Conservation (phyloP, 352 stramenopile genomes). For the Phytophthora fragariaefolia region DNA sequence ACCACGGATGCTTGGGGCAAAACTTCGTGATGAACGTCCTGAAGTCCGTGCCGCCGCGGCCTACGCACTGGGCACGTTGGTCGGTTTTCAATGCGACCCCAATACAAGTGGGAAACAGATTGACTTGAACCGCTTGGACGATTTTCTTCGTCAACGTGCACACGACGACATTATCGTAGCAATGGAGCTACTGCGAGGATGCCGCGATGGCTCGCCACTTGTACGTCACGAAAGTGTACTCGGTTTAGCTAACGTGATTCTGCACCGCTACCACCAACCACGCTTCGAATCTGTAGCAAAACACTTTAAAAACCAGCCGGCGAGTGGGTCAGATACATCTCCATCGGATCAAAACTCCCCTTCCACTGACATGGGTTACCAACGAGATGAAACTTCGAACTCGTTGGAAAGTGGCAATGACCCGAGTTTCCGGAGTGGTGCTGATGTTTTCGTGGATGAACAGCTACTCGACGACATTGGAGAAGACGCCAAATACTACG, state of each 20-base stretch:
- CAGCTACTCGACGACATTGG: conserved; percentile 52
- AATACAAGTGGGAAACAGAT: conserved; percentile 55
- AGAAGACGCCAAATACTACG: conserved; percentile 84
- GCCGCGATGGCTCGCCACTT: conserved; percentile 83
- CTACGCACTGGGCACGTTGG: conserved; percentile 93
- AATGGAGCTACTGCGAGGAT: conserved; percentile 70
- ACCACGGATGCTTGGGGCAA: conserved; percentile 80
- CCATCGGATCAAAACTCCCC: conserved; percentile 6
- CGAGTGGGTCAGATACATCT: conserved; percentile 9
- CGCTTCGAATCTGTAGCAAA: conserved; percentile 87
- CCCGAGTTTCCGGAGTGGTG: conserved; percentile 12
- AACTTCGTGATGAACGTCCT: conserved; percentile 86
- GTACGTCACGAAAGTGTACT: conserved; percentile 87
- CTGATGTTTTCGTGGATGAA: conserved; percentile 51
- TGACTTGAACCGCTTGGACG: conserved; percentile 57
- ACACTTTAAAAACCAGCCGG: conserved; percentile 72
- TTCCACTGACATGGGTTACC: conserved; percentile 11
- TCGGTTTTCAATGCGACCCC: conserved; percentile 83
- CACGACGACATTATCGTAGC: conserved; percentile 77
- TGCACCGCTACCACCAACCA: conserved; percentile 88
- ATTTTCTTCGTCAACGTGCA: conserved; percentile 64
- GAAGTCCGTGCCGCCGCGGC: conserved; percentile 93
- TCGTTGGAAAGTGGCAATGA: conserved; percentile 22
- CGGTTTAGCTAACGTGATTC: conserved; percentile 82
- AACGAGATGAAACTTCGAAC: conserved; percentile 17